Conservation (phyloP, 2,329 filamentous ascomycete genomes). For the Botrytis hyacinthi region DNA sequence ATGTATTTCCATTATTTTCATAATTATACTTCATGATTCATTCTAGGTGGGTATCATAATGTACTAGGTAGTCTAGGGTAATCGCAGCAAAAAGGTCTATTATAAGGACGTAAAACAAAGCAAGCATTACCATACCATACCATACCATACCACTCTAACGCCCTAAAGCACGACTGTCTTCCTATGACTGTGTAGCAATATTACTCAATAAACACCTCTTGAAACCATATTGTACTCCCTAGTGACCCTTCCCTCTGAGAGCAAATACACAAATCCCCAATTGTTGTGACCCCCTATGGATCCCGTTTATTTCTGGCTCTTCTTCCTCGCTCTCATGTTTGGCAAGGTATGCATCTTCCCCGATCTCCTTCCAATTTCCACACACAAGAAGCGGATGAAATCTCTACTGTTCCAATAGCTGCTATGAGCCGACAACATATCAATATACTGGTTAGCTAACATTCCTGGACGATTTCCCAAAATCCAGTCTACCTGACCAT, state of each 20-base stretch:
- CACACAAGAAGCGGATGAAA: constrained; percentile 84
- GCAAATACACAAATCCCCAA: not conserved
- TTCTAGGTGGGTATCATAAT: constrained; percentile 31
- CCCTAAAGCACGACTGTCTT: not conserved
- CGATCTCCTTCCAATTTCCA: constrained; percentile 76
- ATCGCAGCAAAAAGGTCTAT: not conserved
- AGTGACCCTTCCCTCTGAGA: not conserved
- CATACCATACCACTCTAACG: too few relatives aligned
- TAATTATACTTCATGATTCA: constrained; percentile 20
- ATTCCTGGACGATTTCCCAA: constrained; percentile 80
- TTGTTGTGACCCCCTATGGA: not conserved
- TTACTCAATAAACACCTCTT: constrained; percentile 1
- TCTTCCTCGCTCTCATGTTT: constrained; percentile 58
- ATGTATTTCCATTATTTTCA: not conserved
- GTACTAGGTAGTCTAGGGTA: constrained; percentile 20
- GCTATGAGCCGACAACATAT: constrained; percentile 93
- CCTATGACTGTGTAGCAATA: not conserved
- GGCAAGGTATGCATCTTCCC: constrained; percentile 61
- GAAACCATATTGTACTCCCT: not conserved
- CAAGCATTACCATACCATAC: not conserved
- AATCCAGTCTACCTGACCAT: constrained; percentile 92
- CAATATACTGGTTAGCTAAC: constrained; percentile 91
- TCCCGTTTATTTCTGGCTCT: constrained; percentile 27
- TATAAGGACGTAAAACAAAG: not conserved
- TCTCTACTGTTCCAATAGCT: constrained; percentile 89